Evolutionary conservation across 768 basidiomycete genomes (phyloP).

Genomic region (Amyloporia xantha): DNA sequence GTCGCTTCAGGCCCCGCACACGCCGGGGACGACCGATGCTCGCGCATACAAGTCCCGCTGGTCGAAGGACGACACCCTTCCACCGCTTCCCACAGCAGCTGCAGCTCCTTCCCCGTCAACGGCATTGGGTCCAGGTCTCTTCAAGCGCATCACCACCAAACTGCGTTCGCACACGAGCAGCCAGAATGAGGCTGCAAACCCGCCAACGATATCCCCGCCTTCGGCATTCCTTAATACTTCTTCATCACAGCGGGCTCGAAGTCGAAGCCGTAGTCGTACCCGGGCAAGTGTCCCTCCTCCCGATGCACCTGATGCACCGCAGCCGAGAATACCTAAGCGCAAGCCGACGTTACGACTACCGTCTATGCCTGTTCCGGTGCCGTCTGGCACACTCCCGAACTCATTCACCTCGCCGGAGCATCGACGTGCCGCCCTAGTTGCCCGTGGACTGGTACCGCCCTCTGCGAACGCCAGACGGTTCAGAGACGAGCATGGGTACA

Average conservation of each 20-base stretch:
- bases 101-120: neutral
- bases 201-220: too few species aligned
- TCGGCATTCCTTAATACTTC: too few species aligned
- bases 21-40: neutral
- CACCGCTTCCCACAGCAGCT: neutral
- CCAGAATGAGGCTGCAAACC: too few species aligned
- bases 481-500: constrained; percentile 12
- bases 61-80: neutral
- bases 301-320: neutral
- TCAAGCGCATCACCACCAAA: constrained; percentile 12
- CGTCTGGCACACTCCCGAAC: constrained; percentile 10
- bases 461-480: constrained; percentile 1
- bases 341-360: constrained; percentile 8
- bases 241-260: neutral
- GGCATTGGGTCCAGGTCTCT: neutral
- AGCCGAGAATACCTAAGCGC: constrained; percentile 1
- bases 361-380: constrained; percentile 9
- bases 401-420: constrained; percentile 15
- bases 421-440: constrained; percentile 14
- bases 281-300: neutral
- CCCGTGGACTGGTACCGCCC: constrained; percentile 12
- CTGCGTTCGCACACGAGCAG: constrained; percentile 7
- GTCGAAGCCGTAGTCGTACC: constrained; percentile 2
- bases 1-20: neutral
- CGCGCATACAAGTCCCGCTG: neutral